These are phyloP conservation scores for Tephrocybe sp. DNA, from an alignment of 768 basidiomycete genomes.

Conservation along the genomic window DNA sequence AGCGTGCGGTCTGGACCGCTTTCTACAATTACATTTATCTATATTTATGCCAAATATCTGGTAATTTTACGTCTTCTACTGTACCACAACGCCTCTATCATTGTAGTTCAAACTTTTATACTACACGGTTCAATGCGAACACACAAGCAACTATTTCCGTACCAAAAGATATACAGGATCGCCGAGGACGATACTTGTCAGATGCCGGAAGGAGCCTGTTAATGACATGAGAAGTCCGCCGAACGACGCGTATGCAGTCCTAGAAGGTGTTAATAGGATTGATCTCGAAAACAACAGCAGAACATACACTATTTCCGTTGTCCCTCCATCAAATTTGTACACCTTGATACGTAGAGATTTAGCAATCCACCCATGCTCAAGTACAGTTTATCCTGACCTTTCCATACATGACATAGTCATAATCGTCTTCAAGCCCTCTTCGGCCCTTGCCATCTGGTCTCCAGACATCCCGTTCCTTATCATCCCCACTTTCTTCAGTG, in stretches of 20 bases:
- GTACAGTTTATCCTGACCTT: conserved; percentile 55
- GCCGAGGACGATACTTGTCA: conserved; percentile 89
- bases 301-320: conserved; percentile 80
- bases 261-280: conserved; percentile 27
- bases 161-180: conserved; percentile 90
- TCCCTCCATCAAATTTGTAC: conserved; percentile 93
- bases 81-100: neutral
- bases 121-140: neutral
- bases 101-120: conserved; percentile 3
- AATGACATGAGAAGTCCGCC: conserved; percentile 94
- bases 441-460: conserved; percentile 80
- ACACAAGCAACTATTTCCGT: conserved; percentile 51
- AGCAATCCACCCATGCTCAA: neutral
- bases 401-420: conserved; percentile 99
- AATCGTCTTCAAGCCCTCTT: conserved; percentile 87
- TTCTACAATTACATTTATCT: conserved; percentile 13
- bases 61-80: neutral
- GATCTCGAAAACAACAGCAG: neutral
- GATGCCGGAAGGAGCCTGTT: conserved; percentile 87
- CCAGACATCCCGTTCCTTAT: conserved; percentile 80
- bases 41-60: conserved; percentile 15
- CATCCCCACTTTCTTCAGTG: conserved; percentile 49
- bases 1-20: conserved; percentile 10
- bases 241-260: conserved; percentile 95
- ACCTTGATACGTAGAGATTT: conserved; percentile 54